phyloP scores from a whole-genome alignment of 1,284 basidiomycete genomes.

The Tremellales sp. region DNA sequence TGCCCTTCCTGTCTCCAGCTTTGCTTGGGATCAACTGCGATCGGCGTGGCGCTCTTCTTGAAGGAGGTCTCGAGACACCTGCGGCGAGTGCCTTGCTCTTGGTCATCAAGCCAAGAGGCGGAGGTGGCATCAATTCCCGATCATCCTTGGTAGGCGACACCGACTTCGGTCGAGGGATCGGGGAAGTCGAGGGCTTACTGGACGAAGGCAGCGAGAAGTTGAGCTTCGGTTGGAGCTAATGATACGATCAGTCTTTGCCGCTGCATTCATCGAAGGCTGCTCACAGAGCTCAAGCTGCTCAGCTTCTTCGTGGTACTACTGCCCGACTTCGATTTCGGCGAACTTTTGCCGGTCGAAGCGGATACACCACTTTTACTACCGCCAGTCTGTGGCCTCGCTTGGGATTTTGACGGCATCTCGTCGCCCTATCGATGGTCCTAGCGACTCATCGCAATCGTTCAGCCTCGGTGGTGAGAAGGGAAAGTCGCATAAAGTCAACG shows the following conservation, averaged over 20 bases:
- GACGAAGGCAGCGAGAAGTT: conserved; percentile 14
- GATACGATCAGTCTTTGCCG: background rate
- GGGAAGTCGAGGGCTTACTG: conserved; percentile 4
- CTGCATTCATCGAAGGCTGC: background rate
- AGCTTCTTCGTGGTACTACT: conserved; percentile 18
- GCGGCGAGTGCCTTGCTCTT: too few relatives aligned
- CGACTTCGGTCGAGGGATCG: background rate
- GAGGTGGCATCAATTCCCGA: conserved; percentile 28
- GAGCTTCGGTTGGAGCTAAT: conserved; percentile 34
- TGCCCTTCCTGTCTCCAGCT: conserved; percentile 51
- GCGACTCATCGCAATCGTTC: too few relatives aligned
- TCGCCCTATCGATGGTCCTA: too few relatives aligned
- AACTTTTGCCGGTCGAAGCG: background rate
- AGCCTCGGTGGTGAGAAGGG: too few relatives aligned
- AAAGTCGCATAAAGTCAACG: too few relatives aligned
- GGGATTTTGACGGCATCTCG: too few relatives aligned
- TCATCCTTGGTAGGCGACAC: background rate
- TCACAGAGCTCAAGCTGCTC: conserved; percentile 35
- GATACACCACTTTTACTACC: too few relatives aligned
- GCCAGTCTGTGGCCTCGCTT: too few relatives aligned
- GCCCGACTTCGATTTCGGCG: background rate
- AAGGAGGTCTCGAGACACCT: too few relatives aligned
- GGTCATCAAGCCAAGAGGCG: conserved; percentile 14
- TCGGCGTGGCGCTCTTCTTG: too few relatives aligned
- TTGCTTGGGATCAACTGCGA: too few relatives aligned